Base-by-base conservation (phyloP, 2,329 filamentous ascomycete species). In the Arthrobotrys musiformis region DNA sequence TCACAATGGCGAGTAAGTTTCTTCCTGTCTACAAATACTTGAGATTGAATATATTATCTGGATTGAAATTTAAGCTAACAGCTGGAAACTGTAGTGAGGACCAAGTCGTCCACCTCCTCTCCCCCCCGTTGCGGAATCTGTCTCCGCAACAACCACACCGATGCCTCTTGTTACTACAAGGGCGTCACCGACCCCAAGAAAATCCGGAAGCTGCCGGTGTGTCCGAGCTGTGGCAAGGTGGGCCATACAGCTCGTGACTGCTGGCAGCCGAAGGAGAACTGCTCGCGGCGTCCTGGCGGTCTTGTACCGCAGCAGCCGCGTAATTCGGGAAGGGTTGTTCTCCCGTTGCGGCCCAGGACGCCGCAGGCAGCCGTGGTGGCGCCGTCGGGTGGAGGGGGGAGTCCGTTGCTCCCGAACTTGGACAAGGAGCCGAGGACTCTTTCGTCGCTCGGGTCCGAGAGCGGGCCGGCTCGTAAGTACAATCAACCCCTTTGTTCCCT, bases 111-210 rank as follows among this genome's bases (percentile, higher is more conserved):
- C 11, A 42, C 13, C 19, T 26, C 30, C 24, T 46, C 24, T 13
- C 66, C 17, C 15, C 26, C 13, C 4, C 52, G 42, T 48, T 74
- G 70, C 33, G 22, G 7, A 26, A 66, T 74, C 11, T 74, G 70
- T 44, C n/a, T 62, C 30, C 42, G 70, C 15, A 68, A 63, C 46
- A 75, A 75, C 35, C 70, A 69, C 70, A 48, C n/a, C 7, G 30
- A 44, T 2, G n/a, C 28, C 5, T 33, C 44, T 6, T 75, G 70
- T 17, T 75, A 35, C 63, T 75, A 63, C 63, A 75, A 58, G 33
- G 26, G 60, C 37, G 63, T 64, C 35, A 37, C 54, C 6, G 63
- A 75, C 35, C 63, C 70, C 9, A 46, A 44, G 2, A 56, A 52
- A 26, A 69, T 69, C 24, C 42, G 13, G 6, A 75, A 69, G 56